Base-by-base conservation (phyloP, 2,329 filamentous ascomycete species). In the Ceratocystis colombiana region DNA sequence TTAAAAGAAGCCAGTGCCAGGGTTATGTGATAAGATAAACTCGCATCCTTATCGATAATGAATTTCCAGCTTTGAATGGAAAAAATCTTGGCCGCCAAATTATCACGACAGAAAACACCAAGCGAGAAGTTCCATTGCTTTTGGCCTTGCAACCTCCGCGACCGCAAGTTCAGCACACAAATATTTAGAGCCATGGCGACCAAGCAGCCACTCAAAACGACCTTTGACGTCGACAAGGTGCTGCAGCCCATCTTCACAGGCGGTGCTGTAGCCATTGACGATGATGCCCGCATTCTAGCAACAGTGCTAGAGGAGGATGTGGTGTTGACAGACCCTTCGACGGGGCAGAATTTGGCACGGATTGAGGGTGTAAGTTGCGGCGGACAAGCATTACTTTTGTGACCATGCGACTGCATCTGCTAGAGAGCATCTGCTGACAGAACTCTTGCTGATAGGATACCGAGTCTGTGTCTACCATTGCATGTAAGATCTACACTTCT, bases 171-270 rank as follows among this genome's bases (percentile, higher is more conserved):
- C 28, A 30, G n/a, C 25, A 59, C 17, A 37, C 62, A 63, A 63
- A 4, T 30, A 48, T 30, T 33, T 15, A 28, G 55, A 68, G 76
- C 68, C 66, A 85, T 88, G 85, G 82, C 85, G 66, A 82, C 77
- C 68, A 85, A 84, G 75, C 77, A 84, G 68, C 79, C 83, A 20
- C 79, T 84, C 71, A 95, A 91, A 80, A 96, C 91, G 67, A 96
- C 93, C 2, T 99, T 96, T 75, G 89, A 95, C 73, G 84, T 88
- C 67, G 83, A 83, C 70, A 85, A 88, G 72, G 89, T 90, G 61
- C 88, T 99, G 66, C 89, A 91, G 71, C 94, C 94, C 22, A 93
- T 97, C 62, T 96, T 94, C 74, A 96, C 93, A 1, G 94, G 94
- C 65, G 94, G 94, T 55, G 88, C 89, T 70, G 86, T 96, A 68